These are phyloP conservation scores for Stenocarpella maydis DNA, from an alignment of 2,329 filamentous ascomycete genomes.

Conservation along the genomic window DNA sequence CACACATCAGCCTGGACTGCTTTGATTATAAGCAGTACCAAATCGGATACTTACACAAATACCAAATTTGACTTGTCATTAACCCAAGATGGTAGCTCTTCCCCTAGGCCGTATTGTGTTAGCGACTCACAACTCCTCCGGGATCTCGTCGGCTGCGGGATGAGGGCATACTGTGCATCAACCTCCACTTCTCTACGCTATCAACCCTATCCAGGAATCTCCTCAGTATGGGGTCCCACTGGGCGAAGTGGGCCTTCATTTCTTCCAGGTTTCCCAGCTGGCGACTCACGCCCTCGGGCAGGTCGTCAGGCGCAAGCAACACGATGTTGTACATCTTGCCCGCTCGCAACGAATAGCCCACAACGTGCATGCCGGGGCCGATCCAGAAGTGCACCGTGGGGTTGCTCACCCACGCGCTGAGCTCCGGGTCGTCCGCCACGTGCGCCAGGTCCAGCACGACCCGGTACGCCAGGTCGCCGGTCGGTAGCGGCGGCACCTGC, in stretches of 20 bases:
- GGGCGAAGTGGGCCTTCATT: slow-evolving; percentile 65
- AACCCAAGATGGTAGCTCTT: slow-evolving; percentile 63
- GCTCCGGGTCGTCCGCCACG: slow-evolving; percentile 55
- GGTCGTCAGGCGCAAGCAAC: slow-evolving; percentile 68
- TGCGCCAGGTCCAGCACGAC: slow-evolving; percentile 63
- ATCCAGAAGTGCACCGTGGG: slow-evolving; percentile 69
- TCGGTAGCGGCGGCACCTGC: slow-evolving; percentile 60
- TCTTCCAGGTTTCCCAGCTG: slow-evolving; percentile 64
- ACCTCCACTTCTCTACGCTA: slow-evolving; percentile 73
- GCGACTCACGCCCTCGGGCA: slow-evolving; percentile 55
- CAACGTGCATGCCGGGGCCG: slow-evolving; percentile 67
- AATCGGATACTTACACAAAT: slow-evolving; percentile 48
- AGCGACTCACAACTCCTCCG: neutral
- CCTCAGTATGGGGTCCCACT: slow-evolving; percentile 69
- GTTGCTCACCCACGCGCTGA: slow-evolving; percentile 61
- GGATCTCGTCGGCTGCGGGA: too few species aligned
- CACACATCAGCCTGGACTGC: neutral
- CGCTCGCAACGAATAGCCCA: slow-evolving; percentile 67
- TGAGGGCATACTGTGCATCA: slow-evolving; percentile 59
- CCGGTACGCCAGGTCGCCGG: slow-evolving; percentile 72
- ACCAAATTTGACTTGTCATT: slow-evolving; percentile 60
- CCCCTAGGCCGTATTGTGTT: slow-evolving; percentile 37
- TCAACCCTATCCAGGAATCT: slow-evolving; percentile 59
- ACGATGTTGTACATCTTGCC: slow-evolving; percentile 72
- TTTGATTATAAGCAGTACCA: too few species aligned